These are phyloP conservation scores for Stephania japonica DNA, from an alignment of 164 flowering plant genomes.

Conservation along the genomic window DNA sequence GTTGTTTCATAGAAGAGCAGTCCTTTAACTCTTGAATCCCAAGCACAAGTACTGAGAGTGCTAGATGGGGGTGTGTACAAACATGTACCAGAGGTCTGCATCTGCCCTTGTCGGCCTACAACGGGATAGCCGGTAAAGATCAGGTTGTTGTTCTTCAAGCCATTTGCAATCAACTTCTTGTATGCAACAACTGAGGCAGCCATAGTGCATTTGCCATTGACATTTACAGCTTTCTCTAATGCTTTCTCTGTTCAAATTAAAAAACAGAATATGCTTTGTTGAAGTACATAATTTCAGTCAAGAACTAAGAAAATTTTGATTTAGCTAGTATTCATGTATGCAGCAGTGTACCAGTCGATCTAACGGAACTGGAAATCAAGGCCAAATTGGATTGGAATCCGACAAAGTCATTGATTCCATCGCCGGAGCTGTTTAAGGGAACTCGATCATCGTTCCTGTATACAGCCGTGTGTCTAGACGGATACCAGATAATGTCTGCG, in stretches of 20 bases:
- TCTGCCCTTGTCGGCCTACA: slow-evolving; percentile 64
- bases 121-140: slow-evolving; percentile 86
- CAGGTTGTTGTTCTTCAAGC: slow-evolving; percentile 61
- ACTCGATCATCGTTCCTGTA: slow-evolving; percentile 74
- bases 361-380: slow-evolving; percentile 33
- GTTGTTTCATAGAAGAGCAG: slow-evolving; percentile 82
- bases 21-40: slow-evolving; percentile 86
- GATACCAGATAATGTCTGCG: slow-evolving; percentile 87
- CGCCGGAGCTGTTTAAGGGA: slow-evolving; percentile 46
- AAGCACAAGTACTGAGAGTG: slow-evolving; percentile 44
- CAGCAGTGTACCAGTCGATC: slow-evolving; percentile 49
- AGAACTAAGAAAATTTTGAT: not conserved
- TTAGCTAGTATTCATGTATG: not conserved
- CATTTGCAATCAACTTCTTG: slow-evolving; percentile 62
- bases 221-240: slow-evolving; percentile 38
- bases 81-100: slow-evolving; percentile 90
- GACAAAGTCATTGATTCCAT: slow-evolving; percentile 67
- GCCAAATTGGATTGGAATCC: slow-evolving; percentile 63
- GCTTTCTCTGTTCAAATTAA: slow-evolving; percentile 49
- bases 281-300: not conserved
- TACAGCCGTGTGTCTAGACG: slow-evolving; percentile 57
- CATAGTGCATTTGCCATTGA: slow-evolving; percentile 55
- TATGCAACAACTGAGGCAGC: slow-evolving; percentile 44
- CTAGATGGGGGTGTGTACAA: slow-evolving; percentile 38
- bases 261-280: not conserved